Evolutionary conservation across 768 basidiomycete species (phyloP).

Genomic region (button mushroom (Agaricus bisporus)): DNA sequence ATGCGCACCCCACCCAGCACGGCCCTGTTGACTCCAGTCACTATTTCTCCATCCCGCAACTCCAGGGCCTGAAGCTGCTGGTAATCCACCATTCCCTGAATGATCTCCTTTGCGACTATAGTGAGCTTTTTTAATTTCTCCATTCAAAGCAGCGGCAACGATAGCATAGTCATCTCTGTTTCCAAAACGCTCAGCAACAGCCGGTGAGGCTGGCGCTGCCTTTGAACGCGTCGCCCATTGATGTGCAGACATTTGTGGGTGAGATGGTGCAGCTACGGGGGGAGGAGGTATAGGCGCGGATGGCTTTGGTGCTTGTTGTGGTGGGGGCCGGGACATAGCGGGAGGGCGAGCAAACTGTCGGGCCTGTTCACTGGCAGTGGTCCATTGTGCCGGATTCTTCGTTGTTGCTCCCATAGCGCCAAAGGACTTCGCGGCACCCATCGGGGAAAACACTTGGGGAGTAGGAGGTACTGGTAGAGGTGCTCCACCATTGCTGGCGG

Average conservation of each 20-base stretch:
- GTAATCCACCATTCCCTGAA: not conserved
- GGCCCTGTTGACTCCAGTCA: not conserved
- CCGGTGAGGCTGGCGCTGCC: not conserved
- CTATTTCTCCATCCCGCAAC: not conserved
- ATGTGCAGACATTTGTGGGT: conserved; percentile 6
- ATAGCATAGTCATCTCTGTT: conserved; percentile 8
- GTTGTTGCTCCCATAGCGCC: conserved; percentile 19
- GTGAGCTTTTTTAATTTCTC: conserved; percentile 1
- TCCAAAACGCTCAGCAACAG: not conserved
- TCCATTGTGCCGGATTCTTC: conserved; percentile 14
- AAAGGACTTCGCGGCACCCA: conserved; percentile 12
- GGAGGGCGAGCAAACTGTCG: conserved; percentile 16
- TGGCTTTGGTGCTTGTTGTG: conserved; percentile 6
- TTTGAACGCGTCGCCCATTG: conserved; percentile 15
- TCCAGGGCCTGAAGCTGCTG: not conserved
- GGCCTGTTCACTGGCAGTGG: conserved; percentile 19
- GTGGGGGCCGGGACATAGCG: conserved; percentile 13
- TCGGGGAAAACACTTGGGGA: not conserved
- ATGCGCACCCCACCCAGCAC: not conserved
- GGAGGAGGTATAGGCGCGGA: not conserved
- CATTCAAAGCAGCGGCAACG: conserved; percentile 2
- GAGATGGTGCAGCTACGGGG: not conserved
- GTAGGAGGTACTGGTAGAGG: not conserved
- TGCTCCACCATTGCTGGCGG: conserved; percentile 12
- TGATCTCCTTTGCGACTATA: too few relatives aligned